phyloP scores from a whole-genome alignment of 352 stramenopile genomes.

The Bremia lactucae region DNA sequence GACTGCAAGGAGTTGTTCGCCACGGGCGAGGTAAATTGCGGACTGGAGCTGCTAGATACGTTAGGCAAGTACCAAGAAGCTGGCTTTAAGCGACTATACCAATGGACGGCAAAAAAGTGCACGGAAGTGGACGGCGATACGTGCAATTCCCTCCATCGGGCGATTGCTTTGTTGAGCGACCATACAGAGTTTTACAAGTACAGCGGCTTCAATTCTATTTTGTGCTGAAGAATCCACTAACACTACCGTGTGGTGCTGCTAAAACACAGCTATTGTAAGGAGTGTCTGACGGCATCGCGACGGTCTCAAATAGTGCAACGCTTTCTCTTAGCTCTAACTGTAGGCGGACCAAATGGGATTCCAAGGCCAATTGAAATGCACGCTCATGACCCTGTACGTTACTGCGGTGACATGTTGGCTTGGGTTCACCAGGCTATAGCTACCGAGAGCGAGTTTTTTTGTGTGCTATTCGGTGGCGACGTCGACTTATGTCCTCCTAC shows the following conservation, averaged over 20 bases:
- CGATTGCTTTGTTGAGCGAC: constrained; percentile 53
- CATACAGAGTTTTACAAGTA: constrained; percentile 73
- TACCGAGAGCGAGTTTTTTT: constrained; percentile 72
- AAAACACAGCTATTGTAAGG: constrained; percentile 62
- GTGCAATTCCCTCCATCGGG: constrained; percentile 50
- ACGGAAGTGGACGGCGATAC: constrained; percentile 53
- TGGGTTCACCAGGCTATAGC: constrained; percentile 83
- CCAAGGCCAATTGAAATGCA: constrained; percentile 81
- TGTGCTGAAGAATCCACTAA: background rate
- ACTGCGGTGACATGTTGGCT: constrained; percentile 83
- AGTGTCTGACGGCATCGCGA: constrained; percentile 45
- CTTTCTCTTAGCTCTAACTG: constrained; percentile 72
- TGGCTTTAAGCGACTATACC: constrained; percentile 82
- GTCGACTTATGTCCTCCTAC: constrained; percentile 21
- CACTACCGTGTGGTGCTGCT: background rate
- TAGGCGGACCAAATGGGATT: constrained; percentile 61
- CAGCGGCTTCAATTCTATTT: background rate
- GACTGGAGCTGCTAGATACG: constrained; percentile 80
- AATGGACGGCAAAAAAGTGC: constrained; percentile 80
- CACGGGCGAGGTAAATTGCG: constrained; percentile 32
- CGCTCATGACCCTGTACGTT: constrained; percentile 77
- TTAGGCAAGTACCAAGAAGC: constrained; percentile 73
- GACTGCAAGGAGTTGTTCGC: constrained; percentile 59
- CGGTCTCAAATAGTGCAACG: constrained; percentile 47
- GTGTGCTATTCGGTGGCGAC: constrained; percentile 62